These are phyloP conservation scores for Castanea crenata DNA, from an alignment of 306 rosid genomes.

Conservation along the genomic window DNA sequence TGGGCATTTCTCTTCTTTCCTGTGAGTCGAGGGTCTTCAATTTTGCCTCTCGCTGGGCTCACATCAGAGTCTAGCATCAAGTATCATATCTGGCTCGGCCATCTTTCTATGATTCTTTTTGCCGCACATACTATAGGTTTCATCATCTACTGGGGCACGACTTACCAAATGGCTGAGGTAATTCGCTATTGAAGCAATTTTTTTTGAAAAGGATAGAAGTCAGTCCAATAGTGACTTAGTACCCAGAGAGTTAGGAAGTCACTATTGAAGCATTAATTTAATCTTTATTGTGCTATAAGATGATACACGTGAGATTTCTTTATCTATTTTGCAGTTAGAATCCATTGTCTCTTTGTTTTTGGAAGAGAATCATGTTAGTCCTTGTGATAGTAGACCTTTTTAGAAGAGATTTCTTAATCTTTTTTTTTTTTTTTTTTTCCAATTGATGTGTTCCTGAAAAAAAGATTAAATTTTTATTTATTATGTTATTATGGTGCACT, in stretches of 20 bases:
- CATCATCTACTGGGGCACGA: constrained; percentile 57
- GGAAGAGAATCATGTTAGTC: not conserved
- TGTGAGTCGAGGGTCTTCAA: constrained; percentile 60
- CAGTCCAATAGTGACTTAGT: no score
- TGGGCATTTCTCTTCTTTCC: constrained; percentile 88
- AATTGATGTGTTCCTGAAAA: no score
- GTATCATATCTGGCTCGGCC: constrained; percentile 75
- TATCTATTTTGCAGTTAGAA: no score
- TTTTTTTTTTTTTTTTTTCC: no score
- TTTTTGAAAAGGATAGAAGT: no score
- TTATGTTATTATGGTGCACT: no score
- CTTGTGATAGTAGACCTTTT: not conserved
- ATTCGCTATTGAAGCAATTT: not conserved
- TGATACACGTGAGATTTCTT: no score
- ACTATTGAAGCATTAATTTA: no score
- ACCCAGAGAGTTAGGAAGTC: no score
- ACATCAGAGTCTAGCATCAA: constrained; percentile 70
- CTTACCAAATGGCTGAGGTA: constrained; percentile 54
- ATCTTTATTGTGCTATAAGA: not conserved
- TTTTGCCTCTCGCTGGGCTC: constrained; percentile 56
- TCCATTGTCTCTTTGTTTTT: not conserved
- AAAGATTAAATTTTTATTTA: no score
- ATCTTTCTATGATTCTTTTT: constrained; percentile 57
- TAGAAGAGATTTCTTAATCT: no score
- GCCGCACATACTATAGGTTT: constrained; percentile 52